Evolutionary conservation across 169 alveolate genomes (phyloP).

Genomic region (Plasmodium berghei): DNA sequence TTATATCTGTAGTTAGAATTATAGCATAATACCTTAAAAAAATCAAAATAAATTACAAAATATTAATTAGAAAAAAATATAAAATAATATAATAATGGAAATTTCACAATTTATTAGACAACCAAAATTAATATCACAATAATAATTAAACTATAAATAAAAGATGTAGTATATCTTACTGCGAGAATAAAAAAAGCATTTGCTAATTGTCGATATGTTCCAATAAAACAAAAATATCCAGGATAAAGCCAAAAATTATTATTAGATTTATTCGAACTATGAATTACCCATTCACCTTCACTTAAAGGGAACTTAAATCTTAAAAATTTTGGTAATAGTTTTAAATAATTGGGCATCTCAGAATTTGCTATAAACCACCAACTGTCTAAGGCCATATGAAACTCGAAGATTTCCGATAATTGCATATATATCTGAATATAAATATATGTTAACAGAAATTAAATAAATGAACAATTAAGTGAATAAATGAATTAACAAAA

Average conservation of each 20-base stretch:
- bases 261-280: slow-evolving; percentile 42
- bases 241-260: slow-evolving; percentile 85
- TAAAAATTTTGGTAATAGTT: slow-evolving; percentile 78
- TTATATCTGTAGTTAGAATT: slow-evolving; percentile 57
- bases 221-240: slow-evolving; percentile 83
- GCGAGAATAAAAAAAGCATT: slow-evolving; percentile 81
- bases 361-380: slow-evolving; percentile 86
- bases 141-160: background rate
- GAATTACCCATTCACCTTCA: slow-evolving; percentile 78
- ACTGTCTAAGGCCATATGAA: slow-evolving; percentile 83
- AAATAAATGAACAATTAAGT: slow-evolving; percentile 37
- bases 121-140: background rate
- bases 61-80: background rate
- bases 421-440: slow-evolving; percentile 79
- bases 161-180: slow-evolving; percentile 41
- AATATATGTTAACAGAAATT: background rate
- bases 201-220: slow-evolving; percentile 83
- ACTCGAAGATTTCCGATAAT: slow-evolving; percentile 84
- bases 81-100: slow-evolving; percentile 65
- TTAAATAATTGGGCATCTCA: slow-evolving; percentile 78
- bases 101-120: slow-evolving; percentile 14
- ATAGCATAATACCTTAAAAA: slow-evolving; percentile 49
- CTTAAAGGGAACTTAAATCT: slow-evolving; percentile 79
- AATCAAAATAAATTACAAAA: background rate
- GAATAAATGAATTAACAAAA: background rate